A percentile compares a stretch with the other conserved stretches of the same genome.
These are phyloP conservation scores for Neopestalotiopsis sp. DNA, from an alignment of 2,329 filamentous ascomycete genomes.

Conservation along the genomic window DNA sequence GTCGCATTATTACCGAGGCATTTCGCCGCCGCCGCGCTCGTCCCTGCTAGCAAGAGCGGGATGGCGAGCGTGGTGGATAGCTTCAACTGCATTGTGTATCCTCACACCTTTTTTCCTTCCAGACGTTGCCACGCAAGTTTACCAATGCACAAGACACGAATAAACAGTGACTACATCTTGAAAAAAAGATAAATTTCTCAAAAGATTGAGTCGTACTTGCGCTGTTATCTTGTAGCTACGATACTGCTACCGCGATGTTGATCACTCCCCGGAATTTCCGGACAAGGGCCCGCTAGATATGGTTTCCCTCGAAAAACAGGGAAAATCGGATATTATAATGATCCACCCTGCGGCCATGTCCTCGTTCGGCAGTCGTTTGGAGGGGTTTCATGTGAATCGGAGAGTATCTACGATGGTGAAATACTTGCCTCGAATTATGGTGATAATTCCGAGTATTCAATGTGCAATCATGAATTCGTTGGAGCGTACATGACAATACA, in stretches of 20 bases:
- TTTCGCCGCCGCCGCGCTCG: conserved; percentile 2
- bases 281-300: neutral
- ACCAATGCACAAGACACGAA: neutral
- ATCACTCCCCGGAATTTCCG: neutral
- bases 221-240: neutral
- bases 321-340: conserved; percentile 1
- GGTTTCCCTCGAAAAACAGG: neutral
- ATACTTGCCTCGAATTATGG: no score
- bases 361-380: no score
- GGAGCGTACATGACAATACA: no score
- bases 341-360: no score
- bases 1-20: neutral
- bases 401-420: no score
- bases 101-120: no score
- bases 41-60: neutral
- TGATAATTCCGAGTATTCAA: no score
- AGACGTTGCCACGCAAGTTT: no score
- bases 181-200: neutral
- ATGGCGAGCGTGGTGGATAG: neutral
- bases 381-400: no score
- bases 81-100: neutral
- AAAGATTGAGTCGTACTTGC: neutral
- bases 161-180: neutral
- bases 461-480: no score
- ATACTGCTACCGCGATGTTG: neutral